Conservation (phyloP, 2,329 filamentous ascomycete species). For the Beauveria scarabaeidicola region DNA sequence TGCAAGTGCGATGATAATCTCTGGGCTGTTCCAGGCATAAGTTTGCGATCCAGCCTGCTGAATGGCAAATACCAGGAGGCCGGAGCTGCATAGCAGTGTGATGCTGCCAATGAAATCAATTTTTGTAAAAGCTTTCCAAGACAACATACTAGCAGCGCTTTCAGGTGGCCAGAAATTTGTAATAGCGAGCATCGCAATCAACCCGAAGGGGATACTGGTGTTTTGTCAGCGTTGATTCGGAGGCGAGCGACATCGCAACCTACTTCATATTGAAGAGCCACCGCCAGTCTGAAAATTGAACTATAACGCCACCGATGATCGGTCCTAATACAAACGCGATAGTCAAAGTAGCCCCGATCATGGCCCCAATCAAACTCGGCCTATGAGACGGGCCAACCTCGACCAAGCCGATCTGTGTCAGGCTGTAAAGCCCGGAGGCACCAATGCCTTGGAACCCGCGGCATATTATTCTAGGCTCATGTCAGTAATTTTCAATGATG, state of each 20-base stretch:
- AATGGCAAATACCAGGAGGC: constrained; percentile 46
- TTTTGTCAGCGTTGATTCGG: constrained; percentile 12
- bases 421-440: constrained; percentile 52
- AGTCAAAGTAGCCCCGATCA: constrained; percentile 48
- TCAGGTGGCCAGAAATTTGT: constrained; percentile 38
- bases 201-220: constrained; percentile 41
- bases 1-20: constrained; percentile 41
- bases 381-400: constrained; percentile 46
- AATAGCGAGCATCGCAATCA: constrained; percentile 37
- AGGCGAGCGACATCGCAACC: constrained; percentile 13
- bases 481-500: constrained; percentile 13
- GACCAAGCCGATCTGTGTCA: constrained; percentile 48
- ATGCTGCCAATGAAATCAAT: constrained; percentile 46
- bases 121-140: constrained; percentile 33
- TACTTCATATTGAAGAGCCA: constrained; percentile 58
- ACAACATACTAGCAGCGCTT: constrained; percentile 27
- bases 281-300: constrained; percentile 45
- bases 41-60: constrained; percentile 48
- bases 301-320: constrained; percentile 47
- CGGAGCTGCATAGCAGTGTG: constrained; percentile 42
- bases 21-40: constrained; percentile 41
- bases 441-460: constrained; percentile 53
- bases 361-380: constrained; percentile 44
- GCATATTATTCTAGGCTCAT: constrained; percentile 41
- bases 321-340: constrained; percentile 51